phyloP scores from a whole-genome alignment of 176 grass and related monocot genomes.

The Luzula sylvatica region DNA sequence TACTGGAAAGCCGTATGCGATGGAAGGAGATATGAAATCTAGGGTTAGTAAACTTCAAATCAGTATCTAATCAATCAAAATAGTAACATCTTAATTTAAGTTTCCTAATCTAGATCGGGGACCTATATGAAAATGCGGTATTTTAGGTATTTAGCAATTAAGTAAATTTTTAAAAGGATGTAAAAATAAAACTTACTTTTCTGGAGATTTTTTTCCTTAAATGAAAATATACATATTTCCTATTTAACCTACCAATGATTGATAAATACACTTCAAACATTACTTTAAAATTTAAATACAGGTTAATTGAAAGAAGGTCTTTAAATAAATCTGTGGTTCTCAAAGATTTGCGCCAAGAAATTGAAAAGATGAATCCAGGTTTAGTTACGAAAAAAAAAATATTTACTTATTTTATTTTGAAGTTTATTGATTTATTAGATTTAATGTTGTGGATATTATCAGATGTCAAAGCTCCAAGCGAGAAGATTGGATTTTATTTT shows the following conservation, averaged over 20 bases:
- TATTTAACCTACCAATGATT: too few relatives aligned
- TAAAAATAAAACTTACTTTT: too few relatives aligned
- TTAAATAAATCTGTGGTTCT: slow-evolving; percentile 65
- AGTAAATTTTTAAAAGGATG: too few relatives aligned
- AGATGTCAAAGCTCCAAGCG: slow-evolving; percentile 83
- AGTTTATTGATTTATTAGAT: slow-evolving; percentile 21
- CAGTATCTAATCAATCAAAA: not conserved
- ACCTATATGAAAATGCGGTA: slow-evolving; percentile 45
- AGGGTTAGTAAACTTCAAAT: slow-evolving; percentile 34
- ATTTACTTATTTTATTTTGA: slow-evolving; percentile 6
- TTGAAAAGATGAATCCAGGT: slow-evolving; percentile 94
- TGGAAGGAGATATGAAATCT: slow-evolving; percentile 73
- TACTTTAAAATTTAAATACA: too few relatives aligned
- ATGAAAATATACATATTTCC: too few relatives aligned
- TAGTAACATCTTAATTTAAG: too few relatives aligned
- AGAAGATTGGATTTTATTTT: slow-evolving; percentile 83
- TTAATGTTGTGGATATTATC: slow-evolving; percentile 21
- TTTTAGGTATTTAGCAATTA: too few relatives aligned
- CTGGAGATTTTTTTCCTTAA: too few relatives aligned
- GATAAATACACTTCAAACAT: too few relatives aligned
- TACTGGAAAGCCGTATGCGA: slow-evolving; percentile 80
- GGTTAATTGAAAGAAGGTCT: slow-evolving; percentile 61
- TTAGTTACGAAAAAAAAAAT: not conserved
- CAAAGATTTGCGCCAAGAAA: slow-evolving; percentile 68
- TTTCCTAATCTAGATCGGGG: slow-evolving; percentile 33